Percentiles rank a stretch among this genome's conserved stretches.
These are phyloP conservation scores for Lactuca sativa DNA, from an alignment of 129 eudicot species.

Conservation along the genomic window DNA sequence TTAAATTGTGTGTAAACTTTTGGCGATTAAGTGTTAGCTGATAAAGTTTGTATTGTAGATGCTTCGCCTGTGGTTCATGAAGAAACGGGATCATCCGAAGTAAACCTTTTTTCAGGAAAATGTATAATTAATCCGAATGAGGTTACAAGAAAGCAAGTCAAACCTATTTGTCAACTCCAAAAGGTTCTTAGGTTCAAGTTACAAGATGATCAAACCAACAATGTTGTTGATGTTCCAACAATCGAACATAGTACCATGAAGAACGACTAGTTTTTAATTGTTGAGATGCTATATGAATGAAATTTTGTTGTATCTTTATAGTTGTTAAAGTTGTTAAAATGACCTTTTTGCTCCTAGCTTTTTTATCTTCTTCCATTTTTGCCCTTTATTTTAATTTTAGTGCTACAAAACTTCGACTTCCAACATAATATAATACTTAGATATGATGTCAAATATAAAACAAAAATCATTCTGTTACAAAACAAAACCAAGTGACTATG, in stretches of 20 bases:
- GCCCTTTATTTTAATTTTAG: too few species aligned
- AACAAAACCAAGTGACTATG: too few species aligned
- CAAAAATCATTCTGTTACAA: too few species aligned
- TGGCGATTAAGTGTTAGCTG: background rate
- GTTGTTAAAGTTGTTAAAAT: too few species aligned
- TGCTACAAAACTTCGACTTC: too few species aligned
- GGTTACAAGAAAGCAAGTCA: slow-evolving; percentile 50
- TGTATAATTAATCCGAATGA: slow-evolving; percentile 44
- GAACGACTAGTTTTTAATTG: slow-evolving; percentile 1
- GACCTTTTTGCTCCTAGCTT: too few species aligned
- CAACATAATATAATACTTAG: too few species aligned
- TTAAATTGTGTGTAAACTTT: background rate
- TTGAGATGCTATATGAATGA: too few species aligned
- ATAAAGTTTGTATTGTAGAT: slow-evolving; percentile 39
- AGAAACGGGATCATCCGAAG: slow-evolving; percentile 63
- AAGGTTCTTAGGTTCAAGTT: slow-evolving; percentile 70
- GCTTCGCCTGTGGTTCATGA: slow-evolving; percentile 48
- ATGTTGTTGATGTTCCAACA: slow-evolving; percentile 4
- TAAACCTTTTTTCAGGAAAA: slow-evolving; percentile 46
- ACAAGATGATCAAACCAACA: slow-evolving; percentile 21
- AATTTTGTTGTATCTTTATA: too few species aligned
- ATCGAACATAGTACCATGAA: slow-evolving; percentile 16
- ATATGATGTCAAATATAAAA: too few species aligned
- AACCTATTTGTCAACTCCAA: slow-evolving; percentile 55
- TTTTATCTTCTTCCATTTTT: too few species aligned